These are phyloP conservation scores for Kazachstania sp. DNA, from an alignment of 1,139 yeast genomes.

Conservation along the genomic window DNA sequence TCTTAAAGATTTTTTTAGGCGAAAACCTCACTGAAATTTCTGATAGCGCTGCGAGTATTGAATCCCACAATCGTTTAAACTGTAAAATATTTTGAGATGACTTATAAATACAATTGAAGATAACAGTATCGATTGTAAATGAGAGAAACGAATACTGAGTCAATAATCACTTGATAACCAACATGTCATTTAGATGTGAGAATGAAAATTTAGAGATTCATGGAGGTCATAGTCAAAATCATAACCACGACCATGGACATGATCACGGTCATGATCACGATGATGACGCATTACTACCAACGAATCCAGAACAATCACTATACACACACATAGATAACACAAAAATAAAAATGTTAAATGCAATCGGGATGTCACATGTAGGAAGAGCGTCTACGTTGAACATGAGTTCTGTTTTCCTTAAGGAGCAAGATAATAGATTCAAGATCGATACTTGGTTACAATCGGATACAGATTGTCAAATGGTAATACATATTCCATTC, in stretches of 20 bases:
- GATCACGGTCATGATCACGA: conserved; percentile 31
- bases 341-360: conserved; percentile 58
- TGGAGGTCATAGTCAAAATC: conserved; percentile 1
- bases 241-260: conserved; percentile 30
- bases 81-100: too few species aligned
- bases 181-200: conserved; percentile 21
- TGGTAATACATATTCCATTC: conserved; percentile 71
- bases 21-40: too few species aligned
- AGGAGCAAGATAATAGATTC: conserved; percentile 37
- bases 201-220: conserved; percentile 25
- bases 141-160: too few species aligned
- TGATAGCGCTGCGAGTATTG: too few species aligned
- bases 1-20: too few species aligned
- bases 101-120: too few species aligned
- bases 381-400: neutral
- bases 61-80: too few species aligned
- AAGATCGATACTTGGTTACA: conserved; percentile 43
- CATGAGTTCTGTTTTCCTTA: conserved; percentile 45
- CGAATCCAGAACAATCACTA: conserved; percentile 62
- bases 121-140: too few species aligned
- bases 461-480: conserved; percentile 77
- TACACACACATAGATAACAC: conserved; percentile 52
- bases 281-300: conserved; percentile 61
- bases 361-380: conserved; percentile 14
- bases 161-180: neutral